Evolutionary conservation across 345 rosid genomes (phyloP), one percentile per base, ranked within the genome.

Genomic region (Populus simonii): DNA sequence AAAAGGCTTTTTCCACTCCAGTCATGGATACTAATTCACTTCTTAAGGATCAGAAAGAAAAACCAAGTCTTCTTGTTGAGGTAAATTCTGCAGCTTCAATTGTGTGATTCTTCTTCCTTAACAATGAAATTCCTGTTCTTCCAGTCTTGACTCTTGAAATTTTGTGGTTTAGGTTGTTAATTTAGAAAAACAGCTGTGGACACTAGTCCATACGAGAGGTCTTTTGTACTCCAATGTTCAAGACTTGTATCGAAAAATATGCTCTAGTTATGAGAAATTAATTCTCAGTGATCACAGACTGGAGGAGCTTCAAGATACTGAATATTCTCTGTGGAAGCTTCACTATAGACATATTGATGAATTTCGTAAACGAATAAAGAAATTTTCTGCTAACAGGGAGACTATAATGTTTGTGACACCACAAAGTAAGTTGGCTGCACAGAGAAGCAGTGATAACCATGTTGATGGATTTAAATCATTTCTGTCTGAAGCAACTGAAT

Each of bases 261-360:
- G 94, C 82, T 85, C 66, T n/a, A 79, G 87, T 68, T 93, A 91
- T 25, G 97, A 92, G 84, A 85, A 82, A 67, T 79, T 89, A 81
- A 71, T 93, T 78, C 81, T 86, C 74, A 79, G 74, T 78, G 88
- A 89, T 84, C 84, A 75, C 16, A 79, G 88, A 63, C 83, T 81
- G n/a, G 83, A 70, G 45, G 91, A 87, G 73, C 90, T 93, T 86
- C 97, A 93, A 81, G 96, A 95, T 76, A 85, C 88, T 27, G 98
- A 95, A 84, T 95, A 86, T 81, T 92, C 89, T 59, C 76, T 95
- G 67, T 95, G 98, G 99, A 95, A 91, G 88, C 89, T 93, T 51
- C 98, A 93, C 63, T 91, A 92, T 66, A 89, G 77, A 72, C 94
- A 91, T 73, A 95, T 95, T 8, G 97, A 87, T 75, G 99, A 95